phyloP scores from a whole-genome alignment of 2,329 filamentous ascomycete species.

The Thelonectria olida region DNA sequence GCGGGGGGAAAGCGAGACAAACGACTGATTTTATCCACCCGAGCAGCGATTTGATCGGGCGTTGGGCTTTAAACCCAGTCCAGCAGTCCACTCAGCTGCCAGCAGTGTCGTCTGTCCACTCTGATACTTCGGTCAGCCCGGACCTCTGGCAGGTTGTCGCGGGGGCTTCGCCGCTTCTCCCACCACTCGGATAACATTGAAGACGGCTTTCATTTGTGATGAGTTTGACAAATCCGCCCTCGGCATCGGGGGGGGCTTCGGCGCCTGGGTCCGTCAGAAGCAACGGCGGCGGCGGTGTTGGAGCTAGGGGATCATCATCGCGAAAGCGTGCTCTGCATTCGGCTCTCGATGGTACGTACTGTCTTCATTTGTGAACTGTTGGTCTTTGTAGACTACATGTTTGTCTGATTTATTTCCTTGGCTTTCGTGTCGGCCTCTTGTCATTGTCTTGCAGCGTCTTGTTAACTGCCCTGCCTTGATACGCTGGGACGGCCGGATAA shows the following conservation, averaged over 20 bases:
- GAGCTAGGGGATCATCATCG: conserved; percentile 42
- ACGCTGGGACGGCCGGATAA: conserved; percentile 5
- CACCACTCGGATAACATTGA: conserved; percentile 3
- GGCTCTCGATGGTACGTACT: conserved; percentile 66
- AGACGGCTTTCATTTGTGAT: conserved; percentile 44
- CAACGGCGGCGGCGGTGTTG: conserved; percentile 44
- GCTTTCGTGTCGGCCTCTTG: background rate
- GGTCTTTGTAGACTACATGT: conserved; percentile 11
- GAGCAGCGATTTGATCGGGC: conserved; percentile 12
- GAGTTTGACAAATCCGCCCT: conserved; percentile 64
- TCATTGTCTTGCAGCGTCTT: background rate
- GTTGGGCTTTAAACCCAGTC: background rate
- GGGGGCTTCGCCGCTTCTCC: conserved; percentile 7
- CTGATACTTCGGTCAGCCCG: conserved; percentile 15
- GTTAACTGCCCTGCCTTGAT: no score
- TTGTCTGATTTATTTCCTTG: background rate
- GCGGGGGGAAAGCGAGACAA: conserved; percentile 17
- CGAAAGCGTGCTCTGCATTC: conserved; percentile 69
- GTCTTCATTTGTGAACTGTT: conserved; percentile 24
- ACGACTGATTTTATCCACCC: conserved; percentile 22
- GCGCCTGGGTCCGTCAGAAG: conserved; percentile 57
- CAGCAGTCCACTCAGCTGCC: conserved; percentile 15
- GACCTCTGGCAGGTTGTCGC: conserved; percentile 3
- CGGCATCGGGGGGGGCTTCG: conserved; percentile 59
- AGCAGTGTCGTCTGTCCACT: conserved; percentile 17